These are phyloP conservation scores for Mycogone perniciosa DNA, from an alignment of 2,329 filamentous ascomycete species.

Conservation along the genomic window DNA sequence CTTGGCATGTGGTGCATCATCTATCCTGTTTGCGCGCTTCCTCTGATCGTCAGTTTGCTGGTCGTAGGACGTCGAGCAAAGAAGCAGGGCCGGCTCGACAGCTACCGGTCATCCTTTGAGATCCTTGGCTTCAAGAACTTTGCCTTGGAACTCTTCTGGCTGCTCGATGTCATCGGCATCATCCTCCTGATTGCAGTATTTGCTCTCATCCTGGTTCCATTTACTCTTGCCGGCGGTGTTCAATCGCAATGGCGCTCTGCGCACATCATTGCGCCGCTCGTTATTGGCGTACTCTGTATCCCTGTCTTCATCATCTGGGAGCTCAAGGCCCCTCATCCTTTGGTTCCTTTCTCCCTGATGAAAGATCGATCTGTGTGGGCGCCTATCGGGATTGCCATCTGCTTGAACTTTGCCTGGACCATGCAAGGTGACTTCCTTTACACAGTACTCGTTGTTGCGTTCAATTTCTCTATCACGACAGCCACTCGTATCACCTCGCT, in stretches of 20 bases:
- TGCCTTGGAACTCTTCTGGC: slow-evolving; percentile 38
- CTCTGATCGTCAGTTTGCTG: slow-evolving; percentile 47
- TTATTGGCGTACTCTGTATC: slow-evolving; percentile 40
- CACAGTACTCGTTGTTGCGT: slow-evolving; percentile 55
- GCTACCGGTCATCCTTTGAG: slow-evolving; percentile 15
- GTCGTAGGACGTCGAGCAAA: slow-evolving; percentile 47
- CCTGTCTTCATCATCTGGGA: slow-evolving; percentile 47
- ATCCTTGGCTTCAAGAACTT: slow-evolving; percentile 24
- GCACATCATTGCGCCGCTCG: slow-evolving; percentile 38
- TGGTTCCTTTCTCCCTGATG: slow-evolving; percentile 55
- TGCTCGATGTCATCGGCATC: slow-evolving; percentile 39
- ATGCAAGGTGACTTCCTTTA: slow-evolving; percentile 60
- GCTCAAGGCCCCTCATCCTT: slow-evolving; percentile 42
- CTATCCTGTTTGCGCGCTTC: slow-evolving; percentile 51
- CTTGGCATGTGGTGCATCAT: slow-evolving; percentile 61
- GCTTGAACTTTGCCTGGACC: slow-evolving; percentile 54
- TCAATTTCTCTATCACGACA: slow-evolving; percentile 49
- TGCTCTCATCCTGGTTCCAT: slow-evolving; percentile 38
- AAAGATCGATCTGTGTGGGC: slow-evolving; percentile 61
- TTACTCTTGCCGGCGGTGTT: slow-evolving; percentile 41
- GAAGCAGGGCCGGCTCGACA: slow-evolving; percentile 39
- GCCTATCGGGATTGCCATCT: slow-evolving; percentile 50
- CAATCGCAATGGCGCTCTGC: slow-evolving; percentile 31
- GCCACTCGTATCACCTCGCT: slow-evolving; percentile 55
- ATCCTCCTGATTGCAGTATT: slow-evolving; percentile 41